Conservation (phyloP, 1,284 basidiomycete genomes). For the Flammula alnicola region DNA sequence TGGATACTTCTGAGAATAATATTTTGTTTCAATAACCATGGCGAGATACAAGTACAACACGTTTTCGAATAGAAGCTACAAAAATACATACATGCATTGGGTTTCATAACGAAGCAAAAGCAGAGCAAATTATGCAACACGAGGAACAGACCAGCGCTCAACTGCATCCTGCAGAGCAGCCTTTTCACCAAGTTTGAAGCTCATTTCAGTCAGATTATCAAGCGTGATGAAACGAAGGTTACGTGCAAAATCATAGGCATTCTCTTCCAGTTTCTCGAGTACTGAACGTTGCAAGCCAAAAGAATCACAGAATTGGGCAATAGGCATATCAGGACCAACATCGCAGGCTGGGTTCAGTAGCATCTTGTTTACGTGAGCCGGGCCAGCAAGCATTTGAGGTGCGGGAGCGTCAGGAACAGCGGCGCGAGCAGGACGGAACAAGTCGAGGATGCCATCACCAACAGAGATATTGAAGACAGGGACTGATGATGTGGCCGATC, state of each 20-base stretch:
- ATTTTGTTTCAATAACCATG: not conserved
- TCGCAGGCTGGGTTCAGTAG: not conserved
- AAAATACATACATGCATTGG: not conserved
- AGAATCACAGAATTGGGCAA: not conserved
- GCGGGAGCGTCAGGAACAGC: too few relatives aligned
- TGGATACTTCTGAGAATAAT: constrained; percentile 14
- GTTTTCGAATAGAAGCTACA: not conserved
- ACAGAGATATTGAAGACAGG: too few relatives aligned
- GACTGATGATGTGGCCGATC: too few relatives aligned
- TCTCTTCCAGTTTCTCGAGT: not conserved
- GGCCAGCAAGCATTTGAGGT: too few relatives aligned
- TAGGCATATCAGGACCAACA: constrained; percentile 1
- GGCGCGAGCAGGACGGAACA: too few relatives aligned
- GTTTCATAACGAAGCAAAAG: not conserved
- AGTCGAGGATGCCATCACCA: too few relatives aligned
- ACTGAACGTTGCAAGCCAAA: not conserved
- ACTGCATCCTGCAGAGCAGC: constrained; percentile 13
- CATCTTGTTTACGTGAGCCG: too few relatives aligned
- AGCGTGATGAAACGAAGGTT: constrained; percentile 5
- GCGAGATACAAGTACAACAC: not conserved
- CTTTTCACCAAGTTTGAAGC: constrained; percentile 13
- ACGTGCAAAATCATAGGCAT: not conserved
- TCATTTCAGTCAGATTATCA: constrained; percentile 4
- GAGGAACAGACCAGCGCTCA: constrained; percentile 4
- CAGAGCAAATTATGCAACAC: not conserved